These are phyloP conservation scores for Starmerella asiatica DNA, from an alignment of 805 yeast species.

Conservation along the genomic window DNA sequence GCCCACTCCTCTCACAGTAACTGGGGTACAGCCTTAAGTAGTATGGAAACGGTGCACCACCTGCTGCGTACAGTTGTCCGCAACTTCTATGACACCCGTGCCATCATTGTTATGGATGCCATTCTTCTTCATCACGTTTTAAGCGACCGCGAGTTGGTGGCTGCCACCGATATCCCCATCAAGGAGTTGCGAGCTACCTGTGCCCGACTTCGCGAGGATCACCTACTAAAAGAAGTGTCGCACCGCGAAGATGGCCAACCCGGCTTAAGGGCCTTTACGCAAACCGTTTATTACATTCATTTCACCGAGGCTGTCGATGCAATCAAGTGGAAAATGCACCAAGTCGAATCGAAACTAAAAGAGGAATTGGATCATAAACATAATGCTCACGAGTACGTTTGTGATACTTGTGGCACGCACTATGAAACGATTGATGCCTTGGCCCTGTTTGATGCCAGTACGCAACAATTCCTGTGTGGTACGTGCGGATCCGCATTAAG, in stretches of 20 bases:
- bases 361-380: constrained; percentile 73
- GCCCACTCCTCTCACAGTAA: neutral
- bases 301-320: constrained; percentile 90
- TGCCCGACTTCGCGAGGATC: constrained; percentile 70
- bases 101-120: constrained; percentile 76
- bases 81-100: constrained; percentile 77
- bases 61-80: constrained; percentile 68
- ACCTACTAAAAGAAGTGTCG: constrained; percentile 36
- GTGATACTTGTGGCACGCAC: constrained; percentile 72
- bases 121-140: constrained; percentile 74
- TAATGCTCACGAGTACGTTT: constrained; percentile 86
- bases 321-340: constrained; percentile 90
- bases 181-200: constrained; percentile 77
- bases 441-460: constrained; percentile 63
- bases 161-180: constrained; percentile 66
- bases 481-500: constrained; percentile 62
- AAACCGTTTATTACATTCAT: constrained; percentile 78
- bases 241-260: constrained; percentile 40
- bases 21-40: neutral
- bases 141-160: constrained; percentile 80
- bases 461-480: constrained; percentile 69
- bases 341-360: constrained; percentile 62
- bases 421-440: constrained; percentile 82
- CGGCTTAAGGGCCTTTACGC: constrained; percentile 52
- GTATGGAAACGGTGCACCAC: constrained; percentile 34